These are phyloP conservation scores for Carex cristatella DNA, from an alignment of 176 grass and related monocot species.

Conservation along the genomic window DNA sequence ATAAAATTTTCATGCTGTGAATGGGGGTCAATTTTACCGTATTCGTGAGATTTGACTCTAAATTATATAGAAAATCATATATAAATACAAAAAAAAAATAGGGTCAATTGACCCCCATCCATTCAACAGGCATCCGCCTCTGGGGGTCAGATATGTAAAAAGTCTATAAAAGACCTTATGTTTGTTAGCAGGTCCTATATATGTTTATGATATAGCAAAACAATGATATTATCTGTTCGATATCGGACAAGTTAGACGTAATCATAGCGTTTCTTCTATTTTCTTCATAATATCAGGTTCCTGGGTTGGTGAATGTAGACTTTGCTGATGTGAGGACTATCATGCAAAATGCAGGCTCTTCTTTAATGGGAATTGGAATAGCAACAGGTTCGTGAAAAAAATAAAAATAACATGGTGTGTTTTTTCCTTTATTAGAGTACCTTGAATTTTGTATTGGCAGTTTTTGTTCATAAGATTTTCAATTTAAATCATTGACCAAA, in stretches of 20 bases:
- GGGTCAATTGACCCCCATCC: no score
- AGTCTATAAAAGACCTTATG: background rate
- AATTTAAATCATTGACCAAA: background rate
- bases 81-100: no score
- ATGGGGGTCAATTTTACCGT: no score
- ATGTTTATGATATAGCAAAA: background rate
- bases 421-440: background rate
- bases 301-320: slow-evolving; percentile 92
- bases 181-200: background rate
- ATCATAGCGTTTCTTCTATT: background rate
- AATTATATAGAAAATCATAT: no score
- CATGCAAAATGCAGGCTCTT: slow-evolving; percentile 97
- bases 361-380: slow-evolving; percentile 97
- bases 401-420: background rate
- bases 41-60: no score
- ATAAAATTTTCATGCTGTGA: no score
- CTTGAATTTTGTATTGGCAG: background rate
- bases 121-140: no score
- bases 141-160: background rate
- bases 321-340: slow-evolving; percentile 97
- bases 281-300: slow-evolving; percentile 53
- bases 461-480: background rate
- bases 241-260: background rate
- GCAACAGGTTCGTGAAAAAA: slow-evolving; percentile 63
- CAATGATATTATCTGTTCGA: background rate